Evolutionary conservation across 2,329 filamentous ascomycete species (phyloP).

Genomic region (Sclerotinia minor): DNA sequence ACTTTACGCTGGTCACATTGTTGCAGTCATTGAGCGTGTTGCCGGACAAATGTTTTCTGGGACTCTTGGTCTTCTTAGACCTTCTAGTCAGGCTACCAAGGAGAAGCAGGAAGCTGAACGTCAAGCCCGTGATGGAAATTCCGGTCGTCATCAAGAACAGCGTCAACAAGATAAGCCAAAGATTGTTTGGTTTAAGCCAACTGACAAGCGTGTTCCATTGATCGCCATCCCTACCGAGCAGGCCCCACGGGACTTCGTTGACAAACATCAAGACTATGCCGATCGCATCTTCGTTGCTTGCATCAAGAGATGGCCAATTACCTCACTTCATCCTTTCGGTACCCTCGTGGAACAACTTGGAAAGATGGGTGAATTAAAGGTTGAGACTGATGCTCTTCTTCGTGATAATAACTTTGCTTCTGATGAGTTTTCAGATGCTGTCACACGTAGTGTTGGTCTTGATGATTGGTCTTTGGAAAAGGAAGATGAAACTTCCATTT

Average conservation of each 20-base stretch:
- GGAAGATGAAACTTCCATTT: constrained; percentile 74
- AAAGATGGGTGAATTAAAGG: constrained; percentile 94
- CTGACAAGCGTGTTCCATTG: constrained; percentile 95
- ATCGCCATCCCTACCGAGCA: constrained; percentile 99
- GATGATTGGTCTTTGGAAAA: constrained; percentile 87
- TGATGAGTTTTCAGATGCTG: constrained; percentile 96
- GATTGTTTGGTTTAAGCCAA: constrained; percentile 99
- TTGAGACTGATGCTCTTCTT: constrained; percentile 94
- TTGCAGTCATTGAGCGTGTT: constrained; percentile 95
- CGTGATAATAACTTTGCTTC: constrained; percentile 98
- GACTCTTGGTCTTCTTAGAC: constrained; percentile 87
- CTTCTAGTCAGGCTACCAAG: constrained; percentile 97
- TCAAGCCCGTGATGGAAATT: constrained; percentile 79
- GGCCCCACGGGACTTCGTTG: constrained; percentile 94
- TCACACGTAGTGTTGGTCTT: constrained; percentile 86
- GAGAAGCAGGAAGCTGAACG: constrained; percentile 99
- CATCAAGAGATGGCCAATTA: constrained; percentile 99
- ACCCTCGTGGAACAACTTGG: constrained; percentile 96
- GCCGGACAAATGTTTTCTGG: constrained; percentile 99
- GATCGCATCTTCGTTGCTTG: constrained; percentile 98
- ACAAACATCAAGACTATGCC: constrained; percentile 96
- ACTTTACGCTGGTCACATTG: constrained; percentile 93
- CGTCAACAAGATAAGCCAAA: constrained; percentile 95
- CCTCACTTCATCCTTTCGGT: constrained; percentile 97
- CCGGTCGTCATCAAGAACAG: constrained; percentile 70